A percentile compares a stretch with the other conserved stretches of the same genome.
These are phyloP conservation scores for Herpetomonas samuelpessoai DNA, from an alignment of 208 protist species.

Conservation along the genomic window DNA sequence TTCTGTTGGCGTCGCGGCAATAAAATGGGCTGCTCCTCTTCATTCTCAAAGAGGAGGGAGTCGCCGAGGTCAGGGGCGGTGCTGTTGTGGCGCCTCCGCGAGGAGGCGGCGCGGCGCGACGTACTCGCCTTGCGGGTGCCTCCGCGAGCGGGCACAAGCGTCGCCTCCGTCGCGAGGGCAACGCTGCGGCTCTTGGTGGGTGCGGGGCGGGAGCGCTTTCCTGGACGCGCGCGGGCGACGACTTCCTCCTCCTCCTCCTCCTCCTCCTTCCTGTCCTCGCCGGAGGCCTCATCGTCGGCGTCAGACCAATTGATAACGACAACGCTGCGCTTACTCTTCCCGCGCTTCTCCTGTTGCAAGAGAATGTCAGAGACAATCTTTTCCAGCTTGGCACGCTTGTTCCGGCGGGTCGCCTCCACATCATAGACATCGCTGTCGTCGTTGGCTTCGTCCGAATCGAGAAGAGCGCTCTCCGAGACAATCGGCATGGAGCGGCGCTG, in stretches of 20 bases:
- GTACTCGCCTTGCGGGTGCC: constrained; percentile 5
- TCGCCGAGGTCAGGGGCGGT: constrained; percentile 43
- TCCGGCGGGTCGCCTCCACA: constrained; percentile 6
- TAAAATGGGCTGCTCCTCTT: constrained; percentile 69
- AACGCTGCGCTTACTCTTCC: constrained; percentile 75
- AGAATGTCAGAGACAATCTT: constrained; percentile 67
- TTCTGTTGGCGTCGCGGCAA: constrained; percentile 46
- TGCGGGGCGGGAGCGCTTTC: constrained; percentile 16
- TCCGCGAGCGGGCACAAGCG: constrained; percentile 9
- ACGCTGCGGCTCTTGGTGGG: constrained; percentile 20
- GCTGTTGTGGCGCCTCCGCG: constrained; percentile 28
- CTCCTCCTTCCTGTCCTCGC: constrained; percentile 4
- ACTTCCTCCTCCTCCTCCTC: constrained; percentile 5
- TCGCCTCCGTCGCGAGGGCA: constrained; percentile 7
- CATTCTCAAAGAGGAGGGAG: constrained; percentile 56
- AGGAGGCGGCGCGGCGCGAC: constrained; percentile 16
- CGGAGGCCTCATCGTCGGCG: constrained; percentile 8
- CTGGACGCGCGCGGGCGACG: neutral
- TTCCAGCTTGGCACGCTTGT: constrained; percentile 58
- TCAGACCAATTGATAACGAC: constrained; percentile 86
- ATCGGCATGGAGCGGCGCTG: constrained; percentile 44
- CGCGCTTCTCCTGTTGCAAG: constrained; percentile 32
- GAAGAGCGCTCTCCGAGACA: constrained; percentile 25
- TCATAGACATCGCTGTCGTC: constrained; percentile 16
- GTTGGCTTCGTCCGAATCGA: constrained; percentile 14